phyloP scores from a whole-genome alignment of 2,329 filamentous ascomycete genomes.

The Madurella fahalii region DNA sequence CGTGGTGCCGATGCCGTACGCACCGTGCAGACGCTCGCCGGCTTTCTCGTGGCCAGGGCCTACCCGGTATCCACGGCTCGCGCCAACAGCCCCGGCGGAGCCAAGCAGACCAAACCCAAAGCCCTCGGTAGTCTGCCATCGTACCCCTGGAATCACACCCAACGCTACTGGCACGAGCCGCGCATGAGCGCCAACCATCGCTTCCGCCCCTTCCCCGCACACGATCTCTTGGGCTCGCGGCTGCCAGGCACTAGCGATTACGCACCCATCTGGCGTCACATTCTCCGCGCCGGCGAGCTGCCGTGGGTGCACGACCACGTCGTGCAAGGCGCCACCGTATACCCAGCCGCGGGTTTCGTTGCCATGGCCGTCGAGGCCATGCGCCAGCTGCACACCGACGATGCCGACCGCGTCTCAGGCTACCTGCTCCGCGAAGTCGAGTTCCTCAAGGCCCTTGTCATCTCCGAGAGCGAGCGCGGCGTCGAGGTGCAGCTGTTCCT shows the following conservation, averaged over 20 bases:
- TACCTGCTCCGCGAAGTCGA: slow-evolving; percentile 30
- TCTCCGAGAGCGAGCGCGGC: slow-evolving; percentile 28
- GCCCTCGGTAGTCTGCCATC: slow-evolving; percentile 34
- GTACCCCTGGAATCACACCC: slow-evolving; percentile 41
- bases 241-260: slow-evolving; percentile 29
- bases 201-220: slow-evolving; percentile 24
- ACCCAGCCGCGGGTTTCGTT: slow-evolving; percentile 36
- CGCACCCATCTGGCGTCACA: slow-evolving; percentile 41
- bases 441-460: slow-evolving; percentile 32
- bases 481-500: slow-evolving; percentile 32
- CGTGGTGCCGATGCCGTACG: slow-evolving; percentile 20
- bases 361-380: slow-evolving; percentile 38
- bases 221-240: slow-evolving; percentile 30
- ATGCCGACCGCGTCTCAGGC: slow-evolving; percentile 18
- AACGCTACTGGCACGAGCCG: slow-evolving; percentile 37
- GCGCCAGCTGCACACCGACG: slow-evolving; percentile 20
- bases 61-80: neutral
- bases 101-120: slow-evolving; percentile 11
- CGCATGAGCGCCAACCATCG: slow-evolving; percentile 31
- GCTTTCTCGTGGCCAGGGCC: neutral
- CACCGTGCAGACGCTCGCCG: slow-evolving; percentile 15
- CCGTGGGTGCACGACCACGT: slow-evolving; percentile 46
- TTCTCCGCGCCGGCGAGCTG: slow-evolving; percentile 36
- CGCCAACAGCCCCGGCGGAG: neutral
- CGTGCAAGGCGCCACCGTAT: slow-evolving; percentile 29